Conservation (phyloP, 139 green algal genomes). For the Trebouxia sp. region DNA sequence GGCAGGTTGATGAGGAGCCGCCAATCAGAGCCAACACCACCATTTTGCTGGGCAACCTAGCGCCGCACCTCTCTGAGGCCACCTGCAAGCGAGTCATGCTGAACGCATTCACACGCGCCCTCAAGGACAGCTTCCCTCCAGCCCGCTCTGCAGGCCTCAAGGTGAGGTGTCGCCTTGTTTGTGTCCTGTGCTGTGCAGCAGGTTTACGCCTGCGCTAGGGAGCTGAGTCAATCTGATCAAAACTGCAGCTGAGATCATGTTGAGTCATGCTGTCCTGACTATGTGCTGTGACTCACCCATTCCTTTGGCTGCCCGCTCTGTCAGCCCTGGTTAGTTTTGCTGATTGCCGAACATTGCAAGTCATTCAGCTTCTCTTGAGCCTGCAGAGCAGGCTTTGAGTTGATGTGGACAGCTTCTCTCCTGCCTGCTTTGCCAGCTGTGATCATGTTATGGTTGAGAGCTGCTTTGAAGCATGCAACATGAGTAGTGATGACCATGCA, state of each 20-base stretch:
- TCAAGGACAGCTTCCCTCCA: constrained; percentile 89
- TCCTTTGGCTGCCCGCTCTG: no score
- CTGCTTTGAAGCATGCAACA: no score
- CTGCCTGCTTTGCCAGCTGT: no score
- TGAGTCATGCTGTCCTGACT: no score
- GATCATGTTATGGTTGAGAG: no score
- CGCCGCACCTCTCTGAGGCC: constrained; percentile 76
- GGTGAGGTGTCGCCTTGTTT: background rate
- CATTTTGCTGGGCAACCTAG: constrained; percentile 95
- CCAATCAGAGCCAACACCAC: constrained; percentile 98
- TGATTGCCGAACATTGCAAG: no score
- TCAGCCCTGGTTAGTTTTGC: no score
- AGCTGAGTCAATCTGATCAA: background rate
- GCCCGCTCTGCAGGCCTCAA: constrained; percentile 73
- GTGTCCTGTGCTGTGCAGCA: background rate
- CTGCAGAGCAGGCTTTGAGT: no score
- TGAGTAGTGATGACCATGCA: no score
- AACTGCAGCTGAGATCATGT: background rate
- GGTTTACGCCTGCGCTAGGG: background rate
- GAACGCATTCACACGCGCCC: constrained; percentile 92
- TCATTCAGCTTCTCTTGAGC: no score
- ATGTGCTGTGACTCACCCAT: no score
- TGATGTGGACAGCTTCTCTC: no score
- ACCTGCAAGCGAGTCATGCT: constrained; percentile 86
- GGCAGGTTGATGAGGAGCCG: constrained; percentile 93